Percentiles rank a stretch among this genome's conserved stretches.
These are phyloP conservation scores for Colletotrichum australisinense DNA, from an alignment of 2,329 filamentous ascomycete genomes.

Conservation along the genomic window DNA sequence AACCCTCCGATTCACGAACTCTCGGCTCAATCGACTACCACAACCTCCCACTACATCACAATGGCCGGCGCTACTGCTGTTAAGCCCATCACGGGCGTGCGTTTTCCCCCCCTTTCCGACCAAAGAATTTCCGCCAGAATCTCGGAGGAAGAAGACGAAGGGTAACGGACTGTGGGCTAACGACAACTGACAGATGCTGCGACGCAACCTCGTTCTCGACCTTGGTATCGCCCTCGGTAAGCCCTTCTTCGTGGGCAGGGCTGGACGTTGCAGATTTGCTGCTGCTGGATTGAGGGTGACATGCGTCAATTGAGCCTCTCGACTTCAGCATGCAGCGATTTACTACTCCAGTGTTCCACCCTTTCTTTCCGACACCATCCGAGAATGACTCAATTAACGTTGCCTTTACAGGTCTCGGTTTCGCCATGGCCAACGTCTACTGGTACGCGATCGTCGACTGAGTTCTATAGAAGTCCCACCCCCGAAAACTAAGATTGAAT, in stretches of 20 bases:
- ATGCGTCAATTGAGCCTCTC: background rate
- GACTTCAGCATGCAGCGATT: background rate
- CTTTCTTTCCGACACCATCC: background rate
- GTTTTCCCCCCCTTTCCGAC: constrained; percentile 45
- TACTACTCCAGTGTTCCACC: background rate
- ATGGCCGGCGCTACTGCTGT: constrained; percentile 57
- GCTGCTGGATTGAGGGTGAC: background rate
- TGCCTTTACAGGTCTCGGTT: constrained; percentile 58
- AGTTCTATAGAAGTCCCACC: background rate
- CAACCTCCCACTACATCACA: constrained; percentile 43
- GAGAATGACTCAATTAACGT: constrained; percentile 45
- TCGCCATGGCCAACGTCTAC: constrained; percentile 65
- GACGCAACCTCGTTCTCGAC: constrained; percentile 68
- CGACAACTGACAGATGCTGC: constrained; percentile 65
- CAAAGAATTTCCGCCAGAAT: constrained; percentile 44
- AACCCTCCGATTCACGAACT: constrained; percentile 16
- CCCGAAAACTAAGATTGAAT: constrained; percentile 3
- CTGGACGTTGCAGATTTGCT: background rate
- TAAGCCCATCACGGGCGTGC: constrained; percentile 70
- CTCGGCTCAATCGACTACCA: constrained; percentile 24
- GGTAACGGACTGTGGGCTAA: constrained; percentile 39
- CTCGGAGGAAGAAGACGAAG: background rate
- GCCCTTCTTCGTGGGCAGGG: constrained; percentile 40
- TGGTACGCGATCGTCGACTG: constrained; percentile 58
- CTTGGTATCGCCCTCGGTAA: constrained; percentile 66